Percentiles rank a stretch among this genome's conserved stretches.
Evolutionary conservation across 305 asterid species (phyloP).

Genomic region (Solanum chacoense): DNA sequence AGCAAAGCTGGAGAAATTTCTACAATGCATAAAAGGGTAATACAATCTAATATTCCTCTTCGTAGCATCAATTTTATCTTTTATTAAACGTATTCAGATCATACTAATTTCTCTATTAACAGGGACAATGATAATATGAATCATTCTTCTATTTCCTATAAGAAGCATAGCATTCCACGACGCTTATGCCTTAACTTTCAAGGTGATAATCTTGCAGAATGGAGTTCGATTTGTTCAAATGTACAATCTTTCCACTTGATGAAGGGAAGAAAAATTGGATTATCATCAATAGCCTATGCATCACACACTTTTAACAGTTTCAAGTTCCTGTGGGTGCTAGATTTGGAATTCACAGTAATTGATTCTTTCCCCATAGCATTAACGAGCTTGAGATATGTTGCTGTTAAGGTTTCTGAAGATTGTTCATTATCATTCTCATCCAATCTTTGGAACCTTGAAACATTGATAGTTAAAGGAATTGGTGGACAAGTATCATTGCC

Average conservation of each 20-base stretch:
- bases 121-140: background rate
- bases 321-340: background rate
- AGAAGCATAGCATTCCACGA: background rate
- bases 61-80: background rate
- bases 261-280: background rate
- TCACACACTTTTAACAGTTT: background rate
- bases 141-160: background rate
- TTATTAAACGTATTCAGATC: background rate
- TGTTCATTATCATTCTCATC: background rate
- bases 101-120: background rate
- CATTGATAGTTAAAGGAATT: background rate
- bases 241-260: background rate
- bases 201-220: background rate
- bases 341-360: background rate
- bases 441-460: conserved; percentile 3
- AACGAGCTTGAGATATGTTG: background rate
- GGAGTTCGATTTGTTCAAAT: background rate
- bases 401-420: background rate
- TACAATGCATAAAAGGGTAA: background rate
- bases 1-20: background rate
- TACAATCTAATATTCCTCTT: background rate
- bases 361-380: background rate
- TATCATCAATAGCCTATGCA: background rate
- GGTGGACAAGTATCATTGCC: background rate
- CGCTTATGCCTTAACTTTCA: background rate